These are phyloP conservation scores for Craspedostauros australis DNA, from an alignment of 108 stramenopile species.

Conservation along the genomic window DNA sequence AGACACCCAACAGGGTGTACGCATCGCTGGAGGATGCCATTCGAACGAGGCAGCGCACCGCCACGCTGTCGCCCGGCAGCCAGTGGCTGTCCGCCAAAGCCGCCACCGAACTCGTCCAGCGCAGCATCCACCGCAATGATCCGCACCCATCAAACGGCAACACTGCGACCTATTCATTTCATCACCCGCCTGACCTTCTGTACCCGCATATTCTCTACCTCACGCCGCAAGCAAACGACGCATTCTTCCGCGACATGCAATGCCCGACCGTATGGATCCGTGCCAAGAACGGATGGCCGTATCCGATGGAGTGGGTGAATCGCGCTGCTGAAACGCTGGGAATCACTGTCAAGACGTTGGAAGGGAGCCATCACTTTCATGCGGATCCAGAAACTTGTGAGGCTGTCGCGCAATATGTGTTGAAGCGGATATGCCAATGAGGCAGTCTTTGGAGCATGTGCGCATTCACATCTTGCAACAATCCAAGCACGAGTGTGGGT, in stretches of 20 bases:
- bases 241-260: not conserved
- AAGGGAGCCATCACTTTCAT: constrained; percentile 74
- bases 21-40: constrained; percentile 35
- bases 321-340: constrained; percentile 14
- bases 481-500: not conserved
- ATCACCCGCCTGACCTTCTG: too few species aligned
- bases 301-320: constrained; percentile 22
- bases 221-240: too few species aligned
- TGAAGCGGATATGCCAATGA: too few species aligned
- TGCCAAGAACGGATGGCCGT: constrained; percentile 62
- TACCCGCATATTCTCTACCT: too few species aligned
- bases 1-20: constrained; percentile 14
- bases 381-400: constrained; percentile 62
- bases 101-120: constrained; percentile 49
- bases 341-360: constrained; percentile 12
- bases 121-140: constrained; percentile 16
- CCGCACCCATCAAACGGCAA: too few species aligned
- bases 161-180: too few species aligned
- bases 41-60: constrained; percentile 37
- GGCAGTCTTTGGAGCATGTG: constrained; percentile 25
- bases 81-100: constrained; percentile 58
- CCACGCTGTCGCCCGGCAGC: constrained; percentile 38
- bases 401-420: constrained; percentile 30
- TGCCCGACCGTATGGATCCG: constrained; percentile 10
- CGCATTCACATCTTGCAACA: constrained; percentile 13